A percentile compares a stretch with the other conserved stretches of the same genome.
Evolutionary conservation across 805 yeast genomes (phyloP).

Genomic region (Tetrapisispora namnaoensis): DNA sequence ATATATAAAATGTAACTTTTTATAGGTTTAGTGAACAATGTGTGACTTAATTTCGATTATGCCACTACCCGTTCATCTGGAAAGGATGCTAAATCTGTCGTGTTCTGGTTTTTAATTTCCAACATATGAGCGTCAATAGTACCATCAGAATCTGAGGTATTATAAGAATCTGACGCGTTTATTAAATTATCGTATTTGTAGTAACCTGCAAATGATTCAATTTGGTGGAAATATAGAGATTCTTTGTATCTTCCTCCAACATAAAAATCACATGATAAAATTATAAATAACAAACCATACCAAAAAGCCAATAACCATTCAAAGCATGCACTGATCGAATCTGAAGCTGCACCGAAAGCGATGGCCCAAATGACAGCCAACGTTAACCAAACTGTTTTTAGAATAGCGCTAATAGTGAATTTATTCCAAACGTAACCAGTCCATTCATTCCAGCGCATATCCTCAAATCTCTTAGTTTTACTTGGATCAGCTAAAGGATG

Average conservation of each 20-base stretch:
- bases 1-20: background rate
- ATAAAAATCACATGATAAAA: constrained; percentile 60
- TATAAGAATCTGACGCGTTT: background rate
- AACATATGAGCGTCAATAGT: background rate
- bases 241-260: constrained; percentile 41
- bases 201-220: constrained; percentile 21
- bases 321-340: constrained; percentile 49
- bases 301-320: constrained; percentile 88
- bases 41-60: background rate
- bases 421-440: constrained; percentile 32
- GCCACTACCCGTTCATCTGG: background rate
- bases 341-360: constrained; percentile 45
- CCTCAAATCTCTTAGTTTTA: constrained; percentile 10
- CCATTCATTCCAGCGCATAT: constrained; percentile 27
- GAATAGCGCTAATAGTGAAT: constrained; percentile 38
- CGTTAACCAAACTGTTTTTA: constrained; percentile 57
- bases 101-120: constrained; percentile 1
- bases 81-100: background rate
- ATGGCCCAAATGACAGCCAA: constrained; percentile 60
- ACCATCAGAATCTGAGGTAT: background rate
- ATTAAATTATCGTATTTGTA: constrained; percentile 18
- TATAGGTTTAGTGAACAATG: background rate
- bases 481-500: constrained; percentile 25
- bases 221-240: constrained; percentile 24
- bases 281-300: constrained; percentile 60